phyloP scores from a whole-genome alignment of 2,329 filamentous ascomycete species.

The Colletotrichum tofieldiae region DNA sequence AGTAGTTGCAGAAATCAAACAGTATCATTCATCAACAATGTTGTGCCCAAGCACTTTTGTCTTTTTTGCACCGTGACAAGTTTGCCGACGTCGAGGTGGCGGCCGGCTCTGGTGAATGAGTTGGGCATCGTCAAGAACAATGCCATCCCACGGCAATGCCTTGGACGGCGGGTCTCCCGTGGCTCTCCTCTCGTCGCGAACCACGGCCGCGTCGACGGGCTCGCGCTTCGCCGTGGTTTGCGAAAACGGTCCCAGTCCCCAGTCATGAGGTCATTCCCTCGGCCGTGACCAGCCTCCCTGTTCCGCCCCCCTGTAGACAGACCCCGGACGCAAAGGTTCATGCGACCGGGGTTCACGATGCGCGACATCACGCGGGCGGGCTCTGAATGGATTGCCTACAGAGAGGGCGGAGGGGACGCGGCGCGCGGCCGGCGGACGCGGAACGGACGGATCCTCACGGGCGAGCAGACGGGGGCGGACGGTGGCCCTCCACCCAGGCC shows the following conservation, averaged over 20 bases:
- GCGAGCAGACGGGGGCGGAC: too few species aligned
- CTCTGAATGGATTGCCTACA: too few species aligned
- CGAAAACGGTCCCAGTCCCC: not conserved
- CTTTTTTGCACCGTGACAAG: constrained; percentile 1
- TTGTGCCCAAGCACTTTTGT: too few species aligned
- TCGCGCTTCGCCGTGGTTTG: not conserved
- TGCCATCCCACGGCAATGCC: not conserved
- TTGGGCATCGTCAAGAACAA: not conserved
- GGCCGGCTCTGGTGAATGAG: not conserved
- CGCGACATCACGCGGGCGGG: constrained; percentile 3
- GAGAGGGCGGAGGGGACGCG: too few species aligned
- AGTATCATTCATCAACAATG: constrained; percentile 14
- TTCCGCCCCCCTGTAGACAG: not conserved
- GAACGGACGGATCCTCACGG: too few species aligned
- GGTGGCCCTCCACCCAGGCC: too few species aligned
- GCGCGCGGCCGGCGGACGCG: too few species aligned
- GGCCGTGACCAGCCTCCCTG: constrained; percentile 1
- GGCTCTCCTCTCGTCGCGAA: not conserved
- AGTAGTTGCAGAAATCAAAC: constrained; percentile 21
- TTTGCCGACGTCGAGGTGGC: not conserved
- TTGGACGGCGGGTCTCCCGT: not conserved
- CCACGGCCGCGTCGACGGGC: too few species aligned
- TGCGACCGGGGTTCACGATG: constrained; percentile 9
- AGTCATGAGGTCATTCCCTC: constrained; percentile 4
- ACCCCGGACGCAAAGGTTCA: not conserved